These are phyloP conservation scores for Penicillium maclennaniae DNA, from an alignment of 495 filamentous ascomycete genomes.

Conservation along the genomic window DNA sequence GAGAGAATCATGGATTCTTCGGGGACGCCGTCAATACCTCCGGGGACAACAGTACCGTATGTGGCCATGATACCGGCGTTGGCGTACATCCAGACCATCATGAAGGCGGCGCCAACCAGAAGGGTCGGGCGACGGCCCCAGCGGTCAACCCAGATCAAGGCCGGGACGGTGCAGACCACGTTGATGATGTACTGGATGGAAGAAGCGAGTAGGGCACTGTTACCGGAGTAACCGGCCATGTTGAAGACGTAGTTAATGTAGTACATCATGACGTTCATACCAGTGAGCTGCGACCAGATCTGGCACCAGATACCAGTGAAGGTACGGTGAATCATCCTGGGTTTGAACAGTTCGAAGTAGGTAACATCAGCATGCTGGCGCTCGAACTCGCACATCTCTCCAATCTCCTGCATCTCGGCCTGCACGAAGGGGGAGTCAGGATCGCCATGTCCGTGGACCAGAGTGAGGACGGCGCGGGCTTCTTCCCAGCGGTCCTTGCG, in stretches of 20 bases:
- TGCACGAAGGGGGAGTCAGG: constrained; percentile 56
- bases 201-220: constrained; percentile 50
- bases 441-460: constrained; percentile 71
- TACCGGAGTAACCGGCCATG: constrained; percentile 36
- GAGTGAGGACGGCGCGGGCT: constrained; percentile 55
- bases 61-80: constrained; percentile 62
- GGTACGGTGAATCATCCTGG: constrained; percentile 69
- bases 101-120: constrained; percentile 60
- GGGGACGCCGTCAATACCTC: constrained; percentile 34
- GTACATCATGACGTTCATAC: constrained; percentile 79
- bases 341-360: constrained; percentile 65
- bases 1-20: constrained; percentile 36
- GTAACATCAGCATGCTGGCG: constrained; percentile 54
- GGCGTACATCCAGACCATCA: constrained; percentile 64
- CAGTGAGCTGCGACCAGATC: constrained; percentile 80
- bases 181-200: constrained; percentile 70
- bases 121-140: constrained; percentile 63
- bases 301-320: constrained; percentile 70
- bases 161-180: constrained; percentile 49
- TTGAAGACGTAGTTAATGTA: constrained; percentile 39
- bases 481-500: constrained; percentile 76
- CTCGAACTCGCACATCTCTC: constrained; percentile 67
- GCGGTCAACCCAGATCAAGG: constrained; percentile 54
- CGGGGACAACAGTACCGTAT: constrained; percentile 47
- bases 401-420: constrained; percentile 66